Base-by-base conservation (phyloP, 2,329 filamentous ascomycete species). In the Fusarium equiseti region DNA sequence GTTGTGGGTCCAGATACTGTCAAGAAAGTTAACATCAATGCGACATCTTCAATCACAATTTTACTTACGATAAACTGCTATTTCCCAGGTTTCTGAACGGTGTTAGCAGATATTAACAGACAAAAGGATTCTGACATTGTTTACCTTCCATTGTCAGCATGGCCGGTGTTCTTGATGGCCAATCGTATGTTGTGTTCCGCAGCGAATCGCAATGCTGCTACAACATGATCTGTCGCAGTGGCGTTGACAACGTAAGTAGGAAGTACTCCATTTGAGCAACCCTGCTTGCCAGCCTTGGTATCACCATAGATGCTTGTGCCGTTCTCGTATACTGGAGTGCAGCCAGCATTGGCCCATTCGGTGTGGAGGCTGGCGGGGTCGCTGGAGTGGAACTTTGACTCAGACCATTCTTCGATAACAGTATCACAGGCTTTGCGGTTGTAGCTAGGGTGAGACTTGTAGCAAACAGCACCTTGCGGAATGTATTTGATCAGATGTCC, bases 261-360 rank as follows among this genome's bases (percentile, higher is more conserved):
- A 27, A 53, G 48, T 2, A 26, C 22, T 13, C 31, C 56, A 12
- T 22, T 35, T 26, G 48, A 35, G 10, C 48, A 59, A 5, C 56
- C 40, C n/a, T 5, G 8, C 0, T 53, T 5, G 16, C 32, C 40
- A 7, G 48, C 48, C 3, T 31, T 3, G 3, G 29, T 3, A 1
- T 59, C 48, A 2, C 56, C 56, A 2, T 43, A 35, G 38, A 59
- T 59, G 11, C 56, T 59, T 6, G 56, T 59, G 18, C 56, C 56
- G 13, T 59, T 59, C 40, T 42, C 16, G 7, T 45, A 59, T 6
- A 59, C 22, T 3, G 56, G 56, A 22, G 5, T 27, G 8, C 56
- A 59, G 5, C 48, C 42, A 22, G 29, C 48, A 24, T 59, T 59
- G 5, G 56, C 15, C 56, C 48, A 53, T 4, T 29, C 49, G 13